A percentile compares a stretch with the other conserved stretches of the same genome.
Conservation (phyloP, 2,329 filamentous ascomycete species). For the Aspergillus quadrilineatus region DNA sequence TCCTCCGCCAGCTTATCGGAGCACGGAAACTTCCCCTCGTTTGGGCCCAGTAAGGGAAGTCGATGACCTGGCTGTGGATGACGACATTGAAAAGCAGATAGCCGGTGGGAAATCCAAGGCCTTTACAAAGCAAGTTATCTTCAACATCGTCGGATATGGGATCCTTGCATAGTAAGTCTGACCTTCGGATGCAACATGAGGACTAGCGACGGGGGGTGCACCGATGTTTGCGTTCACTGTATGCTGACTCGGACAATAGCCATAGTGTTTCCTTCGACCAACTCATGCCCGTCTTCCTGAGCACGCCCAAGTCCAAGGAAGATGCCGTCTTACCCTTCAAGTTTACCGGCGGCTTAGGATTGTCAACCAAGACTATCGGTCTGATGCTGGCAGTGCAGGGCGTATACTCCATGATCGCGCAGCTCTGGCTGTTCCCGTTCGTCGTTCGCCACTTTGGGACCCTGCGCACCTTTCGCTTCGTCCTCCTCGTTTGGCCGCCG, state of each 20-base stretch:
- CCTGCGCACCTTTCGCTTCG: constrained; percentile 76
- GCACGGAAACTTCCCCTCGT: constrained; percentile 55
- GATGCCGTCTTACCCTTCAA: constrained; percentile 72
- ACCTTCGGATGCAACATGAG: constrained; percentile 1
- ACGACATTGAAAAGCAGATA: constrained; percentile 43
- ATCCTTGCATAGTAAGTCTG: constrained; percentile 89
- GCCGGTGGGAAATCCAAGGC: constrained; percentile 55
- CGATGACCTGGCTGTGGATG: constrained; percentile 33
- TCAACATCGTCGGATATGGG: constrained; percentile 87
- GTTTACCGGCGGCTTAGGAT: constrained; percentile 81
- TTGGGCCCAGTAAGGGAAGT: constrained; percentile 38
- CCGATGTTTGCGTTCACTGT: background rate
- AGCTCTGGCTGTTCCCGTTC: constrained; percentile 78
- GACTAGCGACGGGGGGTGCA: background rate
- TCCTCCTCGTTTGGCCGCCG: constrained; percentile 78
- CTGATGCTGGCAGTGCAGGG: constrained; percentile 87
- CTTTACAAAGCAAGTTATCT: constrained; percentile 80
- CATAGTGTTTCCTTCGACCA: constrained; percentile 98
- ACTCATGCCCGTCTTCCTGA: constrained; percentile 87
- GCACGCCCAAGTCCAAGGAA: constrained; percentile 58
- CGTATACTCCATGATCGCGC: constrained; percentile 82
- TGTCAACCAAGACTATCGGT: constrained; percentile 80
- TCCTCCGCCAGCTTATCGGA: constrained; percentile 67
- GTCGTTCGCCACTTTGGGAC: constrained; percentile 74
- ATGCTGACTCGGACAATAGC: constrained; percentile 52